A percentile compares a stretch with the other conserved stretches of the same genome.
phyloP scores from a whole-genome alignment of 176 grass and related monocot species.

The Guadua angustifolia region DNA sequence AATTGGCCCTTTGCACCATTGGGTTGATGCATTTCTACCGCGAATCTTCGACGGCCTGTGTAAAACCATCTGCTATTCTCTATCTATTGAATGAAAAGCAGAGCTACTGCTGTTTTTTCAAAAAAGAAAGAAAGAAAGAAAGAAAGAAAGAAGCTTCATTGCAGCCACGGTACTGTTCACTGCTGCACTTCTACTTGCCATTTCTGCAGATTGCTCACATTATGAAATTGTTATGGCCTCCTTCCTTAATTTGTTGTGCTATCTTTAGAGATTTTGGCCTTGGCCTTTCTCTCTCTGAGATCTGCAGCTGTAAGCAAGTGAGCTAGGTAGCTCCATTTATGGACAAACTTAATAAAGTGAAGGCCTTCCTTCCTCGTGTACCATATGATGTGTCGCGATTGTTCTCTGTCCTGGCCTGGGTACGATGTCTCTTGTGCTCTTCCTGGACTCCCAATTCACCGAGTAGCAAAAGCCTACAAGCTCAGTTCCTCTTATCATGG shows the following conservation, averaged over 20 bases:
- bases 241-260: not conserved
- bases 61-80: too few relatives aligned
- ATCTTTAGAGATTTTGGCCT: not conserved
- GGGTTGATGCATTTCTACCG: too few relatives aligned
- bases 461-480: not conserved
- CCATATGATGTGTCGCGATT: not conserved
- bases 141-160: slow-evolving; percentile 2
- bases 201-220: not conserved
- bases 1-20: too few relatives aligned
- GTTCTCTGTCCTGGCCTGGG: not conserved
- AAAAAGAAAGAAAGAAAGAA: too few relatives aligned
- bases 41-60: too few relatives aligned
- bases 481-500: not conserved
- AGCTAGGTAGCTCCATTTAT: not conserved
- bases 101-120: too few relatives aligned
- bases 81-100: too few relatives aligned
- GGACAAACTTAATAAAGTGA: not conserved
- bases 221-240: not conserved
- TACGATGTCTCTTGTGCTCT: not conserved
- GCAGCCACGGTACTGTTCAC: not conserved
- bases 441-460: not conserved
- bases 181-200: not conserved
- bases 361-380: not conserved
- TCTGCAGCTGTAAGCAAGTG: not conserved
- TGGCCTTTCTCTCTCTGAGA: not conserved